Conservation (phyloP, 148 eudicot genomes). For the Gaultheria prostrata region DNA sequence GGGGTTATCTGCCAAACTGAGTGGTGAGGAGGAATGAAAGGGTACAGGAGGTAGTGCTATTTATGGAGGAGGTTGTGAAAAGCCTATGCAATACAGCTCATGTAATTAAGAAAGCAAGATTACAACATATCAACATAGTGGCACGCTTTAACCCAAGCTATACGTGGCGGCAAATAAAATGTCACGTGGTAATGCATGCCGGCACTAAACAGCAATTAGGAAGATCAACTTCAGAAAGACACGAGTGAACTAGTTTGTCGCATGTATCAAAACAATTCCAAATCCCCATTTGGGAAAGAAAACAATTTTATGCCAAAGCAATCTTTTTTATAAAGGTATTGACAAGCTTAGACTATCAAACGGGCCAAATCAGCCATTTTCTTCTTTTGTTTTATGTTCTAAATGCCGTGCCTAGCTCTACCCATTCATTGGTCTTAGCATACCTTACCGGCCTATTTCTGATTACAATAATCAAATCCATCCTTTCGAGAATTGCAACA, state of each 20-base stretch:
- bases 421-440: no score
- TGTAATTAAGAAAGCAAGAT: neutral
- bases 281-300: neutral
- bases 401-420: no score
- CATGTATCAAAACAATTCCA: neutral
- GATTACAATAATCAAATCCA: no score
- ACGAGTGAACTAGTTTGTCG: neutral
- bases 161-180: neutral
- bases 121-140: neutral
- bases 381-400: no score
- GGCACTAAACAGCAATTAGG: neutral
- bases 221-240: neutral
- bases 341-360: neutral
- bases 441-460: no score
- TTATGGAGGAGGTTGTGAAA: neutral
- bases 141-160: neutral
- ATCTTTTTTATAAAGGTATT: neutral
- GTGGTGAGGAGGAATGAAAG: neutral
- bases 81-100: neutral
- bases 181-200: neutral
- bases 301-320: neutral
- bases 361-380: no score
- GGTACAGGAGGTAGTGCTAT: neutral
- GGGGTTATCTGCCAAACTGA: neutral
- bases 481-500: no score